Evolutionary conservation across 1,139 yeast genomes (phyloP).

Genomic region (Scheffersomyces segobiensis): DNA sequence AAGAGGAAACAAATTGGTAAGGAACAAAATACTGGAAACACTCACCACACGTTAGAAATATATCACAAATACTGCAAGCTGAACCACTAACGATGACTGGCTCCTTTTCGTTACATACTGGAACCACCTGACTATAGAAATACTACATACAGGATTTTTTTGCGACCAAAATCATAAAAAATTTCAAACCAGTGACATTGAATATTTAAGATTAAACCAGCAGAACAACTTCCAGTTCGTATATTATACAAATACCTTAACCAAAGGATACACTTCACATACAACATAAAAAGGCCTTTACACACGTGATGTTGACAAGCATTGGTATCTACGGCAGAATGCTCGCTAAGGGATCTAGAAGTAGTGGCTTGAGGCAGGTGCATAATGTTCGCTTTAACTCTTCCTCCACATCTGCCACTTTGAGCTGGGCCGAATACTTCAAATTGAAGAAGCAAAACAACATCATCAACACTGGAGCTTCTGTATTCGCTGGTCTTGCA

Average conservation of each 20-base stretch:
- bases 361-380: slow-evolving; percentile 1
- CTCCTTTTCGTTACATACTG: background rate
- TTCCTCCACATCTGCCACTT: slow-evolving; percentile 13
- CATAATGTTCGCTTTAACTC: slow-evolving; percentile 24
- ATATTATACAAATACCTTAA: background rate
- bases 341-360: slow-evolving; percentile 3
- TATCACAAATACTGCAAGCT: background rate
- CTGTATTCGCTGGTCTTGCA: slow-evolving; percentile 63
- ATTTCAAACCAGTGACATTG: background rate
- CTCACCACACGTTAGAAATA: background rate
- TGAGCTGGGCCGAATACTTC: slow-evolving; percentile 81
- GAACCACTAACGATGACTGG: background rate
- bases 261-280: background rate
- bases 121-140: background rate
- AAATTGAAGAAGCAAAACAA: slow-evolving; percentile 74
- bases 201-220: background rate
- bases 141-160: background rate
- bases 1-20: background rate
- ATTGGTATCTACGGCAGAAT: slow-evolving; percentile 15
- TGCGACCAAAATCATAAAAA: background rate
- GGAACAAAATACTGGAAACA: background rate
- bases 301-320: slow-evolving; percentile 9
- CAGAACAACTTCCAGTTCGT: background rate
- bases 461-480: slow-evolving; percentile 64
- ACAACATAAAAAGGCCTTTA: background rate